Percentiles rank a stretch among this genome's conserved stretches.
Evolutionary conservation across 1,139 yeast genomes (phyloP).

Genomic region (Protomyces arabidopsidicola): DNA sequence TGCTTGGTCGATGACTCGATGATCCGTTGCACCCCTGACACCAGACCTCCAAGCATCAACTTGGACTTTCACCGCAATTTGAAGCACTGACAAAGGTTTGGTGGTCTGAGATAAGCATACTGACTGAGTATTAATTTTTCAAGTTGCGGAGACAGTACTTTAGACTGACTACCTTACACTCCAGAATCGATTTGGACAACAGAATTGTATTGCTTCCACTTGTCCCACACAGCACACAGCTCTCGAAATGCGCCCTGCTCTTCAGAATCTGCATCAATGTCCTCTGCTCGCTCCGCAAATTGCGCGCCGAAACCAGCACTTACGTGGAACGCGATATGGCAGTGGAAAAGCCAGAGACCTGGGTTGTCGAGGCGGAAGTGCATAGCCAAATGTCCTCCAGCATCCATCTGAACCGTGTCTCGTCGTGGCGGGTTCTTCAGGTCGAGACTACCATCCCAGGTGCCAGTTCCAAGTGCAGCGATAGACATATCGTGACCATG

Average conservation of each 20-base stretch:
- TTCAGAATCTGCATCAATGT: neutral
- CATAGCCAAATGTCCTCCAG: constrained; percentile 56
- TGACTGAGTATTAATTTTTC: no score
- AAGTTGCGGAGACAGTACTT: no score
- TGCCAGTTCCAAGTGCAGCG: constrained; percentile 56
- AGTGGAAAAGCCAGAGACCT: constrained; percentile 68
- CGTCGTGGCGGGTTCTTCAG: constrained; percentile 60
- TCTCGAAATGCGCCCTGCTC: neutral
- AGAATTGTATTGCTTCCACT: neutral
- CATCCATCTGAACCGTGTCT: constrained; percentile 59
- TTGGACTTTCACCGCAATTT: no score
- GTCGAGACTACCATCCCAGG: constrained; percentile 47
- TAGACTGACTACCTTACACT: neutral
- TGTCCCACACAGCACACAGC: neutral
- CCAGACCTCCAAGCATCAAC: no score
- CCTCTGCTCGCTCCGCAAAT: neutral
- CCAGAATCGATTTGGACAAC: neutral
- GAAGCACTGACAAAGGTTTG: no score
- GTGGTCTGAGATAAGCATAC: no score
- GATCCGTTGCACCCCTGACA: no score
- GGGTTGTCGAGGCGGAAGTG: constrained; percentile 72
- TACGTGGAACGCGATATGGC: neutral
- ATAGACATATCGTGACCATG: constrained; percentile 51
- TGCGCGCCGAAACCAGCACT: neutral
- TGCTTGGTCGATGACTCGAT: no score